A percentile compares a stretch with the other conserved stretches of the same genome.
These are phyloP conservation scores for Acanthamoeba castellanii DNA, from an alignment of 208 protist genomes.

Conservation along the genomic window DNA sequence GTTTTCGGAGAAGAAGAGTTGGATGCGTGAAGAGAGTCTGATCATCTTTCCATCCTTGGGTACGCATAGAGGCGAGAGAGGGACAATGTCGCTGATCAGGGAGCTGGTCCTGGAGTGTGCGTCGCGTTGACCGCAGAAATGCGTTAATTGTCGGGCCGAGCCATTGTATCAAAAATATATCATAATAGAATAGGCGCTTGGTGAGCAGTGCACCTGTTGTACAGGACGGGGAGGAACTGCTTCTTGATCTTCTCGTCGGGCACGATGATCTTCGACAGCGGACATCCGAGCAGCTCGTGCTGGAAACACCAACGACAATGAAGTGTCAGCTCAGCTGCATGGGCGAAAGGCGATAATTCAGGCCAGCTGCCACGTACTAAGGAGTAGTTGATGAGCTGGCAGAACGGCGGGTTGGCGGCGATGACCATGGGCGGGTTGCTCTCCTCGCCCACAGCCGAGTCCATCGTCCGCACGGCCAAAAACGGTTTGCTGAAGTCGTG, in stretches of 20 bases:
- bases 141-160: neutral
- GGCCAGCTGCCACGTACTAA: neutral
- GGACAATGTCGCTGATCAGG: constrained; percentile 4
- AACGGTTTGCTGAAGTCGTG: constrained; percentile 30
- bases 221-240: constrained; percentile 34
- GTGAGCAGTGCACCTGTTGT: neutral
- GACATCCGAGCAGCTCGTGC: constrained; percentile 56
- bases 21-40: neutral
- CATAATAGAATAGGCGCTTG: neutral
- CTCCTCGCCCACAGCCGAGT: neutral
- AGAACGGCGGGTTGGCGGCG: constrained; percentile 3
- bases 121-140: neutral
- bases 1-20: constrained; percentile 37
- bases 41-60: constrained; percentile 53
- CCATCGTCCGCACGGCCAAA: constrained; percentile 42
- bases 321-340: neutral
- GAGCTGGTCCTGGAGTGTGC: constrained; percentile 3
- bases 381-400: constrained; percentile 42
- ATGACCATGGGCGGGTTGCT: constrained; percentile 39
- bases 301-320: neutral
- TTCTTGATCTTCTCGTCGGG: constrained; percentile 33
- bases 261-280: constrained; percentile 53
- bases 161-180: neutral
- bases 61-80: neutral
- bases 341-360: neutral